A percentile compares a stretch with the other conserved stretches of the same genome.
Conservation (phyloP, 306 rosid species). For the Fragaria ananassa region DNA sequence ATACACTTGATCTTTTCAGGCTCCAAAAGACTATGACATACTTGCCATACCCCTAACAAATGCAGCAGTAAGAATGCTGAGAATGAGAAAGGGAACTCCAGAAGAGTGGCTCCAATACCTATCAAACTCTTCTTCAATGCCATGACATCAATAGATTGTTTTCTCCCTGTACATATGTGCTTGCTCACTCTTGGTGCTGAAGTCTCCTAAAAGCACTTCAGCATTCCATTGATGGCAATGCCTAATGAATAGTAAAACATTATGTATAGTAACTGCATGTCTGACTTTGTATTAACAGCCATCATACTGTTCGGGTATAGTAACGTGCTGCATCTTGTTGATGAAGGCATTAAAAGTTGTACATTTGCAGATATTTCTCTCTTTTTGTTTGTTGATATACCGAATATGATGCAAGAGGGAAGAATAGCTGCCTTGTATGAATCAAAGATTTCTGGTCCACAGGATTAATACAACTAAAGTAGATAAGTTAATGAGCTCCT, state of each 20-base stretch:
- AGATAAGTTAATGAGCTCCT: too few species aligned
- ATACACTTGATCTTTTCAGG: constrained; percentile 45
- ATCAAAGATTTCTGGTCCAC: too few species aligned
- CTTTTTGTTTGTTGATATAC: too few species aligned
- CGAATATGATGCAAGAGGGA: too few species aligned
- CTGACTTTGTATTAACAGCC: background rate
- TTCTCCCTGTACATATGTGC: constrained; percentile 3
- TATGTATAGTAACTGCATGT: background rate
- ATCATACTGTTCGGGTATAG: background rate
- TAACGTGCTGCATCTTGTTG: background rate
- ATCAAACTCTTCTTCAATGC: constrained; percentile 37
- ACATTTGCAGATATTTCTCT: background rate
- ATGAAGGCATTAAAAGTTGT: background rate
- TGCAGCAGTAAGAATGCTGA: constrained; percentile 74
- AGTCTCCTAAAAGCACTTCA: background rate
- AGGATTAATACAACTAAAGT: too few species aligned
- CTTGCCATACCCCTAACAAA: constrained; percentile 86
- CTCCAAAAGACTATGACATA: constrained; percentile 86
- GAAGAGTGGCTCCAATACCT: constrained; percentile 96
- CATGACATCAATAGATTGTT: constrained; percentile 24
- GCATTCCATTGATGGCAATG: background rate
- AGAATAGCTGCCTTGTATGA: too few species aligned
- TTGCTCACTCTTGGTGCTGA: background rate
- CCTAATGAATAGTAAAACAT: background rate
- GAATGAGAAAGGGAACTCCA: constrained; percentile 72